Conservation (phyloP, 768 basidiomycete genomes). For the button mushroom (Agaricus bisporus) region DNA sequence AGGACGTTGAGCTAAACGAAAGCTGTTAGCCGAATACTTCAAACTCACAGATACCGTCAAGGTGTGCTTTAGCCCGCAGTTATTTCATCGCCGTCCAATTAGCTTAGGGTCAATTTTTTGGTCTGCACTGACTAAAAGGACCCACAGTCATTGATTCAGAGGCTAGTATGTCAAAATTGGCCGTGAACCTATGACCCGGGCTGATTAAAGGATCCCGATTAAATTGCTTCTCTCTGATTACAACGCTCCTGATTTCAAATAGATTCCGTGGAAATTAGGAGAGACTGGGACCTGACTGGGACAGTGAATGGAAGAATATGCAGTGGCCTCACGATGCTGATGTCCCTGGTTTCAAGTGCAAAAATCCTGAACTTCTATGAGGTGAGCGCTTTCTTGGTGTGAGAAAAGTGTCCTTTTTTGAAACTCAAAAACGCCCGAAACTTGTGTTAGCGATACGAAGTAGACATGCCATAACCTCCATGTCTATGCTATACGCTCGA, state of each 20-base stretch:
- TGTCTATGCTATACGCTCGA: constrained; percentile 72
- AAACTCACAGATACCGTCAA: constrained; percentile 54
- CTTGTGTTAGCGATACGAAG: constrained; percentile 9
- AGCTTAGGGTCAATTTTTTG: constrained; percentile 18
- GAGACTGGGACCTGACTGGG: constrained; percentile 85
- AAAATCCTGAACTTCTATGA: constrained; percentile 73
- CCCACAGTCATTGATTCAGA: constrained; percentile 71
- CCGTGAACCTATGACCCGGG: constrained; percentile 77
- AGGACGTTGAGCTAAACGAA: constrained; percentile 6
- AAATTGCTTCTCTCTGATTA: constrained; percentile 70
- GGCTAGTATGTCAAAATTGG: constrained; percentile 73
- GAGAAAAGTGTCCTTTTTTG: neutral
- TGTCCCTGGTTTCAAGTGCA: constrained; percentile 61
- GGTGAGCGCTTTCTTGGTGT: constrained; percentile 24
- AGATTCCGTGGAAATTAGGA: constrained; percentile 86
- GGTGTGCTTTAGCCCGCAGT: constrained; percentile 24
- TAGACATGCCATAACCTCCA: constrained; percentile 76
- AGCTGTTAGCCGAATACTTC: constrained; percentile 63
- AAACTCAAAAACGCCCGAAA: neutral
- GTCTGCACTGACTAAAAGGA: constrained; percentile 76
- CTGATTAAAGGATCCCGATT: constrained; percentile 56
- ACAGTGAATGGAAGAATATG: constrained; percentile 69
- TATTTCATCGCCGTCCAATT: neutral
- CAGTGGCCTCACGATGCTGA: constrained; percentile 67
- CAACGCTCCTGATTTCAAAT: constrained; percentile 77